Conservation (phyloP, 1,284 basidiomycete species). For the Cryptococcus sp. region DNA sequence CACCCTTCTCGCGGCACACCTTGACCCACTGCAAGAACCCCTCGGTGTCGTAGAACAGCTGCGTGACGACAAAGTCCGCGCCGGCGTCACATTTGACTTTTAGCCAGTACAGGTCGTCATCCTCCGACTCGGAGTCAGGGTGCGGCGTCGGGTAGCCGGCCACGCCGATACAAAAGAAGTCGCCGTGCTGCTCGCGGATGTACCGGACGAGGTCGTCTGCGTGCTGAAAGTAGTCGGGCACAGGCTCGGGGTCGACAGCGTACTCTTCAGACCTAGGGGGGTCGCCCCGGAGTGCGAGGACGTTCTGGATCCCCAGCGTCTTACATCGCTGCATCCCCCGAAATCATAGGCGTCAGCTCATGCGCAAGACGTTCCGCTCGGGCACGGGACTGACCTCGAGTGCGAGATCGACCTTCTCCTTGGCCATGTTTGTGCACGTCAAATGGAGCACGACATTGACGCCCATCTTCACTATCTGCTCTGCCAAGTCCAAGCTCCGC, state of each 20-base stretch:
- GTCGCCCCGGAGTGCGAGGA: slow-evolving; percentile 90
- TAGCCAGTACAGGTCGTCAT: slow-evolving; percentile 71
- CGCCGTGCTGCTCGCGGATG: slow-evolving; percentile 80
- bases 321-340: slow-evolving; percentile 64
- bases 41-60: slow-evolving; percentile 94
- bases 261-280: slow-evolving; percentile 90
- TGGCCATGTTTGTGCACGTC: slow-evolving; percentile 96
- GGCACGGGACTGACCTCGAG: slow-evolving; percentile 63
- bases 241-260: slow-evolving; percentile 77
- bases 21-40: slow-evolving; percentile 73
- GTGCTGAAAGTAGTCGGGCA: slow-evolving; percentile 80
- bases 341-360: slow-evolving; percentile 1
- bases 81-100: slow-evolving; percentile 91
- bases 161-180: slow-evolving; percentile 73
- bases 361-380: background rate
- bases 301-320: slow-evolving; percentile 77
- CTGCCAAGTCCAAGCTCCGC: slow-evolving; percentile 79
- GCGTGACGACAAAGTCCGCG: slow-evolving; percentile 93
- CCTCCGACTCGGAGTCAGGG: slow-evolving; percentile 63
- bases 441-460: slow-evolving; percentile 82
- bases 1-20: slow-evolving; percentile 69
- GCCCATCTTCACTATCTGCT: slow-evolving; percentile 56
- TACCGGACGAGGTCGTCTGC: slow-evolving; percentile 87
- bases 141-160: slow-evolving; percentile 91
- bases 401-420: slow-evolving; percentile 78